Conservation (phyloP, 2,329 filamentous ascomycete genomes). For the Sporothrix protearum region DNA sequence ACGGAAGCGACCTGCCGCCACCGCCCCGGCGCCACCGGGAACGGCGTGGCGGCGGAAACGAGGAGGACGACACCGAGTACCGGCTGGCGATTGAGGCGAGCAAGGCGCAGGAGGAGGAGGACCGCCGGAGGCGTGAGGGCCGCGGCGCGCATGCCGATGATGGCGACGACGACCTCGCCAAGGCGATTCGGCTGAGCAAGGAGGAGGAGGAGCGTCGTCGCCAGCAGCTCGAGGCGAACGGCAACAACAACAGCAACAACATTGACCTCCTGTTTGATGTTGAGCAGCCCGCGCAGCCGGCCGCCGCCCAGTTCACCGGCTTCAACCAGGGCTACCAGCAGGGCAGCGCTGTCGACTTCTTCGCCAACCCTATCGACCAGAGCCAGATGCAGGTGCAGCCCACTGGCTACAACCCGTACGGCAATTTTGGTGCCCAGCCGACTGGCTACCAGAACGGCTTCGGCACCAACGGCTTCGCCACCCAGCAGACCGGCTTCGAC, state of each 20-base stretch:
- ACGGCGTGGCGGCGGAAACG: conserved; percentile 48
- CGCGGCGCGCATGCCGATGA: conserved; percentile 51
- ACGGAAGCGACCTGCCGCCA: conserved; percentile 36
- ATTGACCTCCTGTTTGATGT: conserved; percentile 81
- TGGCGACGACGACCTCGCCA: conserved; percentile 85
- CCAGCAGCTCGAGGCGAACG: conserved; percentile 74
- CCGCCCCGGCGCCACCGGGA: conserved; percentile 46
- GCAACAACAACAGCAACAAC: conserved; percentile 35
- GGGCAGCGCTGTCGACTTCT: conserved; percentile 93
- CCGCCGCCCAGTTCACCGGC: conserved; percentile 65
- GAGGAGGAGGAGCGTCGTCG: conserved; percentile 89
- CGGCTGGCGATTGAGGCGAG: conserved; percentile 88
- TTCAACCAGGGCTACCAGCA: conserved; percentile 98
- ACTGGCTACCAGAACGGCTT: conserved; percentile 62
- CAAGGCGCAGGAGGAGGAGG: conserved; percentile 91
- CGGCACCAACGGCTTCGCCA: conserved; percentile 58
- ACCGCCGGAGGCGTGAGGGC: conserved; percentile 67
- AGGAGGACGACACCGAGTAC: conserved; percentile 89
- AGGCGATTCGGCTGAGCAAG: conserved; percentile 91
- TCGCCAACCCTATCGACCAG: conserved; percentile 87
- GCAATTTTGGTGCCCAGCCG: conserved; percentile 47
- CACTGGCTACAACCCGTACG: conserved; percentile 64
- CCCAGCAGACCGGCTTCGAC: conserved; percentile 66
- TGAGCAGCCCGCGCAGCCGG: conserved; percentile 50
- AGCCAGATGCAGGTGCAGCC: conserved; percentile 72